phyloP scores from a whole-genome alignment of 2,329 filamentous ascomycete genomes.

The Beauveria asiatica region DNA sequence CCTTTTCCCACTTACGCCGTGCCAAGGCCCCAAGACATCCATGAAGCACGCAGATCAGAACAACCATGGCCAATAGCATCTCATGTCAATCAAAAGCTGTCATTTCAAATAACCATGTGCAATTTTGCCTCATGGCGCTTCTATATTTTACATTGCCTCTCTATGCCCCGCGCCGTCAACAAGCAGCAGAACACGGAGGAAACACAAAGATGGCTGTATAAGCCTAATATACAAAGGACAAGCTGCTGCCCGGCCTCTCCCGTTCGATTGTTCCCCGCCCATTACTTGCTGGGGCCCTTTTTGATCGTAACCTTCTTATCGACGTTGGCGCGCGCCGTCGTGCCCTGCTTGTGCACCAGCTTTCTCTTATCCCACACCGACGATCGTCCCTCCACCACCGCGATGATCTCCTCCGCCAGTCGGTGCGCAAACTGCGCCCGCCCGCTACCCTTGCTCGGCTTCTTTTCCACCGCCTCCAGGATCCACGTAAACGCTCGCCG shows the following conservation, averaged over 20 bases:
- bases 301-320: constrained; percentile 28
- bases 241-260: not conserved
- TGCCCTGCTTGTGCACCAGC: constrained; percentile 71
- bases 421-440: constrained; percentile 64
- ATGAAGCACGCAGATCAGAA: not conserved
- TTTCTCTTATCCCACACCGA: constrained; percentile 75
- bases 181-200: not conserved
- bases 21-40: not conserved
- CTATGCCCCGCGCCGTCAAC: not conserved
- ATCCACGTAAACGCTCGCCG: constrained; percentile 83
- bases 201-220: not conserved
- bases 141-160: constrained; percentile 4
- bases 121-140: not conserved
- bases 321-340: constrained; percentile 68
- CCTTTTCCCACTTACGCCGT: no score
- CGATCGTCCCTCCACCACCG: constrained; percentile 80
- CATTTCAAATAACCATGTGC: not conserved
- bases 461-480: constrained; percentile 71
- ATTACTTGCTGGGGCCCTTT: constrained; percentile 24
- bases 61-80: not conserved
- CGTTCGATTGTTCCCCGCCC: not conserved
- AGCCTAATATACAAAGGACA: constrained; percentile 9
- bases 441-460: constrained; percentile 62
- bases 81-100: not conserved
- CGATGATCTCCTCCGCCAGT: constrained; percentile 78